Base-by-base conservation (phyloP, 2,329 filamentous ascomycete genomes). In the Stagonosporopsis tanaceti region DNA sequence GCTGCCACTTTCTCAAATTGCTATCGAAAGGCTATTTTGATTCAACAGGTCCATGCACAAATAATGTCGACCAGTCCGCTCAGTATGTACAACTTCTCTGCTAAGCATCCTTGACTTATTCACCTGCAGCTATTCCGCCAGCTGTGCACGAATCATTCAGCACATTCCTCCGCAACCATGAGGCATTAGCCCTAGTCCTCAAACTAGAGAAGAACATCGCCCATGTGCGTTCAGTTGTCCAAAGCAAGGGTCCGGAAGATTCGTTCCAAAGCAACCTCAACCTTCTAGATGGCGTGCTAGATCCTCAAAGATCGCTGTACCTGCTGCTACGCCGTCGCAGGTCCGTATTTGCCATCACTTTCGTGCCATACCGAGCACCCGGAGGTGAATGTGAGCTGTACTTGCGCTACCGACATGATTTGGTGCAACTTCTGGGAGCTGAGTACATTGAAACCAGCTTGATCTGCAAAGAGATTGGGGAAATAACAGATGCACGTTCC, bases 391-490 rank as follows among this genome's bases (percentile, higher is more conserved):
- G 59, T n/a, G 30, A 40, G 2, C 3, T 52, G 2, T 55, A 69
- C 24, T 55, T 73, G 6, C 40, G 61, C 1, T 17, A 63, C 7
- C 50, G 68, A 22, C 38, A 57, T 6, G 44, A 50, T 1, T 28
- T 69, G 1, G 40, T 72, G 1, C 24, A 53, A 3, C 28, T 39
- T 12, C 55, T 74, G 0, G 69, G 65, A 6, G 45, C 48, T 27
- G 15, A 53, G 12, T n/a, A 65, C 14, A 63, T 72, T 25, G 35
- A 58, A 9, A 34, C 37, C 2, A 65, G 63, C 6, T 53, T 72
- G 7, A 69, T 74, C 14, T 71, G 67, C 47, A 72, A 70, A 47
- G 71, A 72, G 34, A 56, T 64, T 7, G 67, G 58, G 2, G 70
- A 72, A 46, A 62, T 72, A 6, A 62, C 55, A 4, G 69, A 73